Conservation (phyloP, 2,329 filamentous ascomycete genomes). For the Cladosporium sp. region DNA sequence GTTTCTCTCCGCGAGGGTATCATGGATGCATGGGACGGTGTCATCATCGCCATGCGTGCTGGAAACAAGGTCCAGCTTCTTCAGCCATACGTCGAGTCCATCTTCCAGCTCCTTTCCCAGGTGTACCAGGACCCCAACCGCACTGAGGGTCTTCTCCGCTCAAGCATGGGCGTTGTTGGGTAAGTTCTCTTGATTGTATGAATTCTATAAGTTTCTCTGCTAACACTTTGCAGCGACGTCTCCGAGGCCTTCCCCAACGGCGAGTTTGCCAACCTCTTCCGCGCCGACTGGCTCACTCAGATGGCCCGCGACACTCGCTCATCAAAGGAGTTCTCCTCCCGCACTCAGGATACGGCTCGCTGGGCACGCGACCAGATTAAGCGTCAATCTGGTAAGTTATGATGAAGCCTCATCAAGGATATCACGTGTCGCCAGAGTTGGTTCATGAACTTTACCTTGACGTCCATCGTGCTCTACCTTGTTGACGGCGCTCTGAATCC, state of each 20-base stretch:
- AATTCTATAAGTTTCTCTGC: conserved; percentile 14
- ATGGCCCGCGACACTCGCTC: conserved; percentile 90
- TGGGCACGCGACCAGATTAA: conserved; percentile 98
- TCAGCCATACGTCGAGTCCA: conserved; percentile 72
- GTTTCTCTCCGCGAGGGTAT: conserved; percentile 93
- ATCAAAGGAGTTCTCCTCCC: conserved; percentile 77
- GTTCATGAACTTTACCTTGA: not conserved
- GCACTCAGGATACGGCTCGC: conserved; percentile 89
- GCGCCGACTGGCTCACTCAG: conserved; percentile 79
- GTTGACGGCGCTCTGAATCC: not conserved
- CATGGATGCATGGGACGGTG: conserved; percentile 98
- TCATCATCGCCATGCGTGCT: conserved; percentile 87
- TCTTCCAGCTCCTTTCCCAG: conserved; percentile 79
- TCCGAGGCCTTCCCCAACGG: conserved; percentile 90
- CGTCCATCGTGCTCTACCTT: not conserved
- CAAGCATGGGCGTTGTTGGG: conserved; percentile 97
- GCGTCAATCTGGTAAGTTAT: conserved; percentile 57
- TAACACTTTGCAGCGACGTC: conserved; percentile 65
- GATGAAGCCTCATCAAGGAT: not conserved
- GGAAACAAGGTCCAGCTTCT: conserved; percentile 69
- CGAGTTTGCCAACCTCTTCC: conserved; percentile 78
- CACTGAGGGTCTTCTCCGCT: conserved; percentile 84
- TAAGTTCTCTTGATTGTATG: conserved; percentile 43
- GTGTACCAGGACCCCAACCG: conserved; percentile 80
- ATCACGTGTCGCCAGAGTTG: not conserved